Conservation (phyloP, 352 stramenopile species). For the Phytophthora macrochlamydospora region DNA sequence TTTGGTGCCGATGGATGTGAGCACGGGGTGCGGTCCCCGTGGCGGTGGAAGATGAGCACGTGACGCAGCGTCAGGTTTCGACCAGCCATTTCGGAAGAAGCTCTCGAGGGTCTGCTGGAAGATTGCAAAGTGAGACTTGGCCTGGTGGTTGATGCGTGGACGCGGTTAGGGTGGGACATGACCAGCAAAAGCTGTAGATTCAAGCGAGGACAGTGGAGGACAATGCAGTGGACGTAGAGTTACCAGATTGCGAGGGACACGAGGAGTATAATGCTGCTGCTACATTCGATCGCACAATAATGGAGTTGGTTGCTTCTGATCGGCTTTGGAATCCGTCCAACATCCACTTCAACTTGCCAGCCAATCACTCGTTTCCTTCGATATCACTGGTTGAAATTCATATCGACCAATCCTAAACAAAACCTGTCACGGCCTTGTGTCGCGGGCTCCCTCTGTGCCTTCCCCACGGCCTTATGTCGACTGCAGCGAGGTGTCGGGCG, state of each 20-base stretch:
- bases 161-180: not conserved
- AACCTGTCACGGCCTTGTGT: not conserved
- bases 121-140: slow-evolving; percentile 24
- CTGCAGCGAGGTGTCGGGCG: no score
- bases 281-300: no score
- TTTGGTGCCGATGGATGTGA: slow-evolving; percentile 60
- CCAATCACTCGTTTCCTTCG: not conserved
- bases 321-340: not conserved
- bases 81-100: not conserved
- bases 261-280: no score
- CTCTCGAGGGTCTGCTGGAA: slow-evolving; percentile 16
- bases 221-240: not conserved
- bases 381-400: not conserved
- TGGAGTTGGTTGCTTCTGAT: no score
- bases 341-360: not conserved
- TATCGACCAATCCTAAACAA: not conserved
- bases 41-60: slow-evolving; percentile 82
- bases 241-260: no score
- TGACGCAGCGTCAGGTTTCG: slow-evolving; percentile 60
- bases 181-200: not conserved
- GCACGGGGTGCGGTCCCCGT: slow-evolving; percentile 82
- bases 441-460: no score
- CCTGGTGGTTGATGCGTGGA: not conserved
- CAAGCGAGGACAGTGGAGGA: not conserved
- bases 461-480: not conserved